Evolutionary conservation across 169 alveolate species (phyloP).

Genomic region (Babesia ovis): DNA sequence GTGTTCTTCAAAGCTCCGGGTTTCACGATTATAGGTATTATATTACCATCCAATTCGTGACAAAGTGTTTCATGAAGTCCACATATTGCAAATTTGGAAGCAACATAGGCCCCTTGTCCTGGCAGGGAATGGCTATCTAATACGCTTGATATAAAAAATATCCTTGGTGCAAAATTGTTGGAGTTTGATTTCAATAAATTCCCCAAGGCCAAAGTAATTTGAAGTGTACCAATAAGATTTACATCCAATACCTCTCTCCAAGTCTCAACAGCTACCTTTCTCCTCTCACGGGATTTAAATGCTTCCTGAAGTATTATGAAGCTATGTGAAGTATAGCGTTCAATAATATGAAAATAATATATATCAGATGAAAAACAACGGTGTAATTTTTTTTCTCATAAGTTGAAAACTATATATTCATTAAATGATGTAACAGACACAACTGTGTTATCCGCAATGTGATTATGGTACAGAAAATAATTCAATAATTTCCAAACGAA

Average conservation of each 20-base stretch:
- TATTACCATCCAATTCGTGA: conserved; percentile 32
- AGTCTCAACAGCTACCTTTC: conserved; percentile 14
- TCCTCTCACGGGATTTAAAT: neutral
- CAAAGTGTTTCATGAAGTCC: conserved; percentile 54
- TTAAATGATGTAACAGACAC: too few species aligned
- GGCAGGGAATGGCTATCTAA: conserved; percentile 54
- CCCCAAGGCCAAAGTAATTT: conserved; percentile 15
- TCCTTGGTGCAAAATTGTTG: conserved; percentile 13
- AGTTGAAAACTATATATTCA: too few species aligned
- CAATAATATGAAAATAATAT: too few species aligned
- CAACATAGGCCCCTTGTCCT: conserved; percentile 57
- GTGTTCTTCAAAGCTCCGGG: conserved; percentile 64
- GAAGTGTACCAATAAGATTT: conserved; percentile 45
- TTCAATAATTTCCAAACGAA: too few species aligned
- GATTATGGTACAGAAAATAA: too few species aligned
- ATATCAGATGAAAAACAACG: too few species aligned
- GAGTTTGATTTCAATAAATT: neutral
- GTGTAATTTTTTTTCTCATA: too few species aligned
- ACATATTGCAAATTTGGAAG: conserved; percentile 55
- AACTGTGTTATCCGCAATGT: too few species aligned
- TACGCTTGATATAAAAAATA: conserved; percentile 62
- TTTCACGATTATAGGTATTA: conserved; percentile 22
- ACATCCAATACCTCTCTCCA: conserved; percentile 56
- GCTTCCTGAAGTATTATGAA: conserved; percentile 37
- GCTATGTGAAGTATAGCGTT: neutral